Evolutionary conservation across 2,329 filamentous ascomycete genomes (phyloP).

Genomic region (Acrocalymma vagum): DNA sequence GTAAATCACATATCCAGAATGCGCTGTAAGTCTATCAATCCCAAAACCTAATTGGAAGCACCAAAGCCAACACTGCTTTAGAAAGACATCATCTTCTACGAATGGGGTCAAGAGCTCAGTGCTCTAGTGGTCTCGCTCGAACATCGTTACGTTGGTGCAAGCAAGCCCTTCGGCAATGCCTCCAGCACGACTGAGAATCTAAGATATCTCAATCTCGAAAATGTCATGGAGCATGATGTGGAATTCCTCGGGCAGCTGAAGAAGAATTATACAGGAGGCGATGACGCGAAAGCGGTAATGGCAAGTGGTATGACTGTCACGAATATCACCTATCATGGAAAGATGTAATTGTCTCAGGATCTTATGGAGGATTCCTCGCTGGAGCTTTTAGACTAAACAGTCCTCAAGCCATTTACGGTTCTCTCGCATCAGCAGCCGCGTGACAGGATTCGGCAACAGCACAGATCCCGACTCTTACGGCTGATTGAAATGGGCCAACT

Average conservation of each 20-base stretch:
- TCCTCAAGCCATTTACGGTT: neutral
- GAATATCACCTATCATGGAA: neutral
- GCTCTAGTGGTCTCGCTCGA: conserved; percentile 7
- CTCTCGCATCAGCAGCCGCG: conserved; percentile 3
- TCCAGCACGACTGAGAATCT: conserved; percentile 1
- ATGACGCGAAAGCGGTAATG: conserved; percentile 3
- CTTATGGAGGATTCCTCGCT: conserved; percentile 8
- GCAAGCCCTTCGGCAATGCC: conserved; percentile 7
- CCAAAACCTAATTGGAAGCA: neutral
- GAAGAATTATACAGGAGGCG: neutral
- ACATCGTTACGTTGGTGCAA: conserved; percentile 7
- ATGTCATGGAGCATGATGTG: conserved; percentile 8
- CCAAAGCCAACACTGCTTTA: neutral
- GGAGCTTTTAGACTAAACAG: conserved; percentile 6
- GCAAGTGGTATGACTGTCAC: conserved; percentile 4
- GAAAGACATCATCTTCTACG: conserved; percentile 9
- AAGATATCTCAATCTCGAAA: conserved; percentile 9
- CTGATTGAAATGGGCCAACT: conserved; percentile 8
- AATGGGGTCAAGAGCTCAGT: conserved; percentile 10
- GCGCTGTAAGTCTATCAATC: neutral
- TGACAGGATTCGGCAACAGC: conserved; percentile 2
- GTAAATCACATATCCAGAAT: conserved; percentile 1
- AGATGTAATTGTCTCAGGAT: neutral
- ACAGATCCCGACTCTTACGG: conserved; percentile 4
- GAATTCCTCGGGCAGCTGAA: conserved; percentile 5